Evolutionary conservation across 805 yeast genomes (phyloP).

Genomic region (Lachancea sp.): DNA sequence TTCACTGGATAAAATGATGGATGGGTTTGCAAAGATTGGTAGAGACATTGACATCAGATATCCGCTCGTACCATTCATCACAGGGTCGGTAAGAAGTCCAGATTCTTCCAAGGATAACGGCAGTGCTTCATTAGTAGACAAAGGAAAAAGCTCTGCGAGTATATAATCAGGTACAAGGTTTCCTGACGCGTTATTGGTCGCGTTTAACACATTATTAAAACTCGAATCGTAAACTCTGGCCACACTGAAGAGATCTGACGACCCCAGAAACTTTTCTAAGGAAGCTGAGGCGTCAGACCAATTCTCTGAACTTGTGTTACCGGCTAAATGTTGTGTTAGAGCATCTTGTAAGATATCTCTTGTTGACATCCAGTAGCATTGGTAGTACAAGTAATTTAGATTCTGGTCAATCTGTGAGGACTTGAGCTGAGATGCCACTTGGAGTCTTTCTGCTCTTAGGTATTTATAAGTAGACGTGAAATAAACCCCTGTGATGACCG

Average conservation of each 20-base stretch:
- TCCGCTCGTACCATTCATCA: constrained; percentile 35
- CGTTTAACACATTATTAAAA: constrained; percentile 41
- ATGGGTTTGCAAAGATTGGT: constrained; percentile 68
- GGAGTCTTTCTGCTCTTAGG: constrained; percentile 62
- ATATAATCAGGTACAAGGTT: constrained; percentile 29
- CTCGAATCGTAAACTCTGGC: constrained; percentile 64
- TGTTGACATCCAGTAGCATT: constrained; percentile 56
- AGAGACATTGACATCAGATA: constrained; percentile 69
- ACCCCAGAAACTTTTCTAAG: constrained; percentile 54
- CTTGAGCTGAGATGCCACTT: constrained; percentile 74
- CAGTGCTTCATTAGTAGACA: constrained; percentile 44
- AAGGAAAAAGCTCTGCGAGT: constrained; percentile 42
- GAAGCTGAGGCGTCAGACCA: constrained; percentile 43
- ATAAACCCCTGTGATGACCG: constrained; percentile 70
- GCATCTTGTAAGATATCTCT: constrained; percentile 57
- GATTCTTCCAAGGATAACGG: constrained; percentile 36
- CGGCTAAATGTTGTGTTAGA: constrained; percentile 59
- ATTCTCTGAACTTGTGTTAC: constrained; percentile 51
- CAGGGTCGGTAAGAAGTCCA: constrained; percentile 66
- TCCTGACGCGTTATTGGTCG: constrained; percentile 38
- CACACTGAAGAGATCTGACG: constrained; percentile 56
- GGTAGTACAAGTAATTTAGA: constrained; percentile 57
- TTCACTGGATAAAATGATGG: constrained; percentile 54
- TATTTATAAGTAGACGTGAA: constrained; percentile 56
- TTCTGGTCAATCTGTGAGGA: constrained; percentile 73